phyloP scores from a whole-genome alignment of 441 rosid species.

The Euphorbia corollata region DNA sequence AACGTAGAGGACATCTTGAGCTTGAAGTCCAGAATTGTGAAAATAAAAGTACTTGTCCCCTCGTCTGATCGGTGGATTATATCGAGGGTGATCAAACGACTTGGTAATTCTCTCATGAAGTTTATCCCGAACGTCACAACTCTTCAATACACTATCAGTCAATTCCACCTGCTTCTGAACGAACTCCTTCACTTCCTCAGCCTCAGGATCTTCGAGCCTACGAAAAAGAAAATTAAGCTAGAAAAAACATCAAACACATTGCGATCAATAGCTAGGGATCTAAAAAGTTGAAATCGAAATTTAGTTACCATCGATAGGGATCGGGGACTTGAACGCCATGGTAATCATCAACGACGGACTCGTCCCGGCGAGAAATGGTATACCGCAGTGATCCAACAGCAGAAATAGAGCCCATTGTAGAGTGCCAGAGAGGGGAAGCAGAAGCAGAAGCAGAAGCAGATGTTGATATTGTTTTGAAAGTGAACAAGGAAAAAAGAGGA shows the following conservation, averaged over 20 bases:
- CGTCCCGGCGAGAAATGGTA: too few relatives aligned
- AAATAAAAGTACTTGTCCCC: conserved; percentile 78
- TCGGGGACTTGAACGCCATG: conserved; percentile 69
- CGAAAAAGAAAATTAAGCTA: neutral
- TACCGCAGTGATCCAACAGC: conserved; percentile 1
- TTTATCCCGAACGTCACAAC: conserved; percentile 55
- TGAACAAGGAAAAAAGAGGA: neutral
- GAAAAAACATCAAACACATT: neutral
- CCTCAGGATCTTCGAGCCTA: conserved; percentile 94
- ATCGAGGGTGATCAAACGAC: conserved; percentile 74
- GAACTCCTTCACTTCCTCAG: conserved; percentile 67
- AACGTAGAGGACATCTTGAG: conserved; percentile 62
- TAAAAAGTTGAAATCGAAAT: neutral
- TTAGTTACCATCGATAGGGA: conserved; percentile 74
- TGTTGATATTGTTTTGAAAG: neutral
- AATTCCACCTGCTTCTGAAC: conserved; percentile 62
- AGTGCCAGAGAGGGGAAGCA: neutral
- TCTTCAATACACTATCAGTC: conserved; percentile 55
- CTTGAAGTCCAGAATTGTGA: conserved; percentile 82
- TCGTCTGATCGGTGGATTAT: conserved; percentile 48
- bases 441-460: neutral
- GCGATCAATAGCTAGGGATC: too few relatives aligned
- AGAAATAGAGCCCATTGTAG: conserved; percentile 59
- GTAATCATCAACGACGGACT: conserved; percentile 52
- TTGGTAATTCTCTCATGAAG: conserved; percentile 53